Evolutionary conservation across 148 eudicot genomes (phyloP).

Genomic region (Spergularia bocconei): DNA sequence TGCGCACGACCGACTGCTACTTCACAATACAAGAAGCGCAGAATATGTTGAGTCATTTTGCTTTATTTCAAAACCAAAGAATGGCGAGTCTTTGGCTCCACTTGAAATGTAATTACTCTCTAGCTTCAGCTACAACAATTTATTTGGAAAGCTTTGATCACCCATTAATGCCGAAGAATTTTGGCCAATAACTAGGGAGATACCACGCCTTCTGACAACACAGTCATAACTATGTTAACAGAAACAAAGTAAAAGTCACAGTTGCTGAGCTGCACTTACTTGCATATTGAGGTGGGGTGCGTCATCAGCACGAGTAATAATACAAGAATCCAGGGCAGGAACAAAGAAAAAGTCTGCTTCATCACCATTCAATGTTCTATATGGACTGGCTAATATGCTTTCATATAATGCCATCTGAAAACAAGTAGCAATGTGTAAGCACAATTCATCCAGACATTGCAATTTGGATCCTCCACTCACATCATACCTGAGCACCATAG

Average conservation of each 20-base stretch:
- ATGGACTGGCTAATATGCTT: slow-evolving; percentile 79
- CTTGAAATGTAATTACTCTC: background rate
- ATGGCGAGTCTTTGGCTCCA: too few relatives aligned
- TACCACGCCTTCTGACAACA: background rate
- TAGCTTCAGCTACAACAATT: background rate
- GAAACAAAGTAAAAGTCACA: slow-evolving; percentile 11
- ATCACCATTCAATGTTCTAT: slow-evolving; percentile 81
- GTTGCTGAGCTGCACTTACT: slow-evolving; percentile 38
- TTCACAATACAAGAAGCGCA: too few relatives aligned
- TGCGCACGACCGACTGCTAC: too few relatives aligned
- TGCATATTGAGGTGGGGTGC: slow-evolving; percentile 75
- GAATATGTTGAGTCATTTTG: too few relatives aligned
- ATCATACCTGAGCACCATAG: slow-evolving; percentile 94
- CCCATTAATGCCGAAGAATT: background rate
- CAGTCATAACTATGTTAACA: background rate
- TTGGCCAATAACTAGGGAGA: background rate
- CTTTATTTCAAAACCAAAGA: too few relatives aligned
- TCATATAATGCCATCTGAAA: slow-evolving; percentile 90
- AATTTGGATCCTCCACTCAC: background rate
- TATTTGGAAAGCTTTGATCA: background rate
- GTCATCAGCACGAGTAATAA: slow-evolving; percentile 91
- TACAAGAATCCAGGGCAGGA: slow-evolving; percentile 91
- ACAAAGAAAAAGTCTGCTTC: slow-evolving; percentile 96
- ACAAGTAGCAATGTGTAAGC: slow-evolving; percentile 22
- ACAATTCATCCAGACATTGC: background rate